phyloP scores from a whole-genome alignment of 768 basidiomycete genomes.

The Krasilnikovozyma curviuscula region DNA sequence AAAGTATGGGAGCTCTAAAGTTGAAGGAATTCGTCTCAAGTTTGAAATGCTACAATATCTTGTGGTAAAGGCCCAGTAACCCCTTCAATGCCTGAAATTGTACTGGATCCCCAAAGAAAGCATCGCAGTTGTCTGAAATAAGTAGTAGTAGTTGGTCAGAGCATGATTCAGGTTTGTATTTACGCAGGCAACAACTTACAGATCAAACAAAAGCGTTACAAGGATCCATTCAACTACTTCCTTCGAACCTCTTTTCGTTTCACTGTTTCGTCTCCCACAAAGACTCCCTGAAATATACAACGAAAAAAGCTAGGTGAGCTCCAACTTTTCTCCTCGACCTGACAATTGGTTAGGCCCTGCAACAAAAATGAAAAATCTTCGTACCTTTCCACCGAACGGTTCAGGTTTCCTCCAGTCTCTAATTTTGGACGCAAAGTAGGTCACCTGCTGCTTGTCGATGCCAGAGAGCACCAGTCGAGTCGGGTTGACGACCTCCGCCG shows the following conservation, averaged over 20 bases:
- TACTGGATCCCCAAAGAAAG: no score
- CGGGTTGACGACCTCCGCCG: conserved; percentile 55
- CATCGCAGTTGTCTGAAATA: no score
- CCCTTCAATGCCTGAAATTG: no score
- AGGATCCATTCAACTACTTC: no score
- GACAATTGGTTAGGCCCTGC: background rate
- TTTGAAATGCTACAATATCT: no score
- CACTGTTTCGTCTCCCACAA: conserved; percentile 61
- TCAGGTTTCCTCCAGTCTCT: conserved; percentile 73
- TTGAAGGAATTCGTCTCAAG: no score
- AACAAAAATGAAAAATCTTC: conserved; percentile 21
- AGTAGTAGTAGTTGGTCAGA: no score
- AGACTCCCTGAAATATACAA: conserved; percentile 1
- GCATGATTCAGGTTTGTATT: no score
- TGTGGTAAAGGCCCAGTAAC: no score
- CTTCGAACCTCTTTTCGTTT: conserved; percentile 84
- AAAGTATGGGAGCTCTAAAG: no score
- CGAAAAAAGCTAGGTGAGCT: background rate
- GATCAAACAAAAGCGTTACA: no score
- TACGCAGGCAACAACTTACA: no score
- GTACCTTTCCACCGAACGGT: conserved; percentile 92
- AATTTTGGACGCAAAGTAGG: conserved; percentile 71
- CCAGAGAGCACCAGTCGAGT: conserved; percentile 68
- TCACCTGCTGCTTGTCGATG: conserved; percentile 70
- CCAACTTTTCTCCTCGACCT: background rate